Conservation (phyloP, 139 green algal genomes). For the Micractinium conductrix region DNA sequence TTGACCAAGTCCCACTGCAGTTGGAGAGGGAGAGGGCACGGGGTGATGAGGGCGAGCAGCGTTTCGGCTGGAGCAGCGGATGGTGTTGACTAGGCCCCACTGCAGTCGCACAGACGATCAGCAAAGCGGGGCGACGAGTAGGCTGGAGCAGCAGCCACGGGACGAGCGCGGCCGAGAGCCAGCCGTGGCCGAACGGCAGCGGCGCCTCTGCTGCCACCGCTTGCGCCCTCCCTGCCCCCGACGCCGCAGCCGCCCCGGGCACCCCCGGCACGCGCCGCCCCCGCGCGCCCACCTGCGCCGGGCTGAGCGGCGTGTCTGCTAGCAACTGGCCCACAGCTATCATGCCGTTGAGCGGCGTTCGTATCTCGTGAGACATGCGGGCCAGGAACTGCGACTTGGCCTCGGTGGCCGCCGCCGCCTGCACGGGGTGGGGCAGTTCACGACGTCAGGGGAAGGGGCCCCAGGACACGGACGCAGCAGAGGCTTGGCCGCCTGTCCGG, state of each 20-base stretch:
- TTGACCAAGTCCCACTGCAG: conserved; percentile 81
- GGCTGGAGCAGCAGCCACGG: no score
- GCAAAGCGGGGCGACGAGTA: no score
- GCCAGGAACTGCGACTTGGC: conserved; percentile 94
- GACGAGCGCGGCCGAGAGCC: no score
- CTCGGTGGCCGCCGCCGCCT: conserved; percentile 80
- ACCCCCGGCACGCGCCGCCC: no score
- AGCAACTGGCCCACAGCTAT: conserved; percentile 91
- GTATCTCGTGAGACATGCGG: conserved; percentile 94
- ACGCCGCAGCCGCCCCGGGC: no score
- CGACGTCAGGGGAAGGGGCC: neutral
- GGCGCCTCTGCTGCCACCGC: no score
- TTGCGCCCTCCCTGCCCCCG: no score
- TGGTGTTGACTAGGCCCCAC: conserved; percentile 86
- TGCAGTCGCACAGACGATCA: conserved; percentile 39
- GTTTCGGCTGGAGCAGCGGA: conserved; percentile 80
- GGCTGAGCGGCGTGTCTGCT: conserved; percentile 68
- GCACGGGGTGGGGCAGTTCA: conserved; percentile 18
- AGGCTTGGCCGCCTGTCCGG: no score
- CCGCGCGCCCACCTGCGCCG: conserved; percentile 18
- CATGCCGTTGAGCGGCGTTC: conserved; percentile 95
- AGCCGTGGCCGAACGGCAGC: no score
- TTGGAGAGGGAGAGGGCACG: neutral
- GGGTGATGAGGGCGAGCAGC: conserved; percentile 86
- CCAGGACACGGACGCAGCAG: conserved; percentile 50